These are phyloP conservation scores for Aspergillus fijiensis DNA, from an alignment of 2,329 filamentous ascomycete genomes.

Conservation along the genomic window DNA sequence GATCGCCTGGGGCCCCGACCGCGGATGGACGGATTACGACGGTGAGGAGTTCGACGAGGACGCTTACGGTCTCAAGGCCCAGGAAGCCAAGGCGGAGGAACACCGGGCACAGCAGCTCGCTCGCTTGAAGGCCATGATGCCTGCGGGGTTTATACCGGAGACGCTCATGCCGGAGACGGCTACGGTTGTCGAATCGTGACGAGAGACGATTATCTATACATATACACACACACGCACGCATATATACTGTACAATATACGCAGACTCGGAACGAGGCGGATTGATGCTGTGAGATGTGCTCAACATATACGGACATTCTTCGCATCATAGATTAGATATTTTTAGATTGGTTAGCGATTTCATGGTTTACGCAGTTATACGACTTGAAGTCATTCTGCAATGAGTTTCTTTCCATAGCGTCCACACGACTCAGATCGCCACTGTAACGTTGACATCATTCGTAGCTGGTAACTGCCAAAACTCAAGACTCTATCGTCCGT, in stretches of 20 bases:
- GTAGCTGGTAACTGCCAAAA: constrained; percentile 2
- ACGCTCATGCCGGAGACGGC: not conserved
- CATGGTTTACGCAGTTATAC: not conserved
- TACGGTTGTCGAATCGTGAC: not conserved
- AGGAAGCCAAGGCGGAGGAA: not conserved
- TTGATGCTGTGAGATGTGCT: not conserved
- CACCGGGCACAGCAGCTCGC: not conserved
- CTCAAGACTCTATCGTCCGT: not conserved
- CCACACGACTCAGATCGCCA: not conserved
- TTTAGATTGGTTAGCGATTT: not conserved
- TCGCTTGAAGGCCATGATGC: not conserved
- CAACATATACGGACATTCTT: not conserved
- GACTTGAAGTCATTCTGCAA: not conserved
- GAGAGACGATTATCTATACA: not conserved
- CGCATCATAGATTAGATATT: not conserved
- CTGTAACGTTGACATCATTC: constrained; percentile 8
- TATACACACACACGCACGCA: not conserved
- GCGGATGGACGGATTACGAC: constrained; percentile 38
- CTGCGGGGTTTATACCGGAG: not conserved
- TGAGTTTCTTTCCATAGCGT: not conserved
- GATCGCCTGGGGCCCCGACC: constrained; percentile 42
- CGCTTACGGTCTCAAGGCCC: constrained; percentile 13
- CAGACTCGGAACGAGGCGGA: not conserved
- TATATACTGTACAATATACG: not conserved
- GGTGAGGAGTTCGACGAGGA: constrained; percentile 19